A percentile compares a stretch with the other conserved stretches of the same genome.
Conservation (phyloP, 1,284 basidiomycete species). For the Cutaneotrichosporon arboriforme region DNA sequence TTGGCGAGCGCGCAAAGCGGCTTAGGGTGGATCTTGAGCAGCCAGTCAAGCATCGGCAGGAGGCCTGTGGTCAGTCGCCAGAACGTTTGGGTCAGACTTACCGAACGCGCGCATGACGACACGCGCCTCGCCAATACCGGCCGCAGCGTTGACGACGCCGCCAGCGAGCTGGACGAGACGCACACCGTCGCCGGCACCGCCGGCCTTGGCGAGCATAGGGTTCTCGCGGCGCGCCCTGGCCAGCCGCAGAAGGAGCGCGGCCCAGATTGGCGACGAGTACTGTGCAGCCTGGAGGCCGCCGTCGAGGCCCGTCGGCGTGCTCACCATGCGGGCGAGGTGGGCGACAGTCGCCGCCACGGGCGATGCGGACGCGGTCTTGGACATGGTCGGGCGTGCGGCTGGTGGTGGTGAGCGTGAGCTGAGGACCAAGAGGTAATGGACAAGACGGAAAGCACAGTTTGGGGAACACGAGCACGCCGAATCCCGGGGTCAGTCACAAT, state of each 20-base stretch:
- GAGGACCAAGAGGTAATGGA: not conserved
- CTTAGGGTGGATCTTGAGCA: constrained; percentile 34
- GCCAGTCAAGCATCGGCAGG: constrained; percentile 37
- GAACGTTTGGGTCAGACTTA: constrained; percentile 15
- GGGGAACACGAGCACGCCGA: too few relatives aligned
- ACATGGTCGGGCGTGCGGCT: constrained; percentile 3
- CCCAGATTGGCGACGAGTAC: constrained; percentile 39
- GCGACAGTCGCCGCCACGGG: constrained; percentile 17
- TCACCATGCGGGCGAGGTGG: constrained; percentile 29
- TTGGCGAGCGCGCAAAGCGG: constrained; percentile 24
- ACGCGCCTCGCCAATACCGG: constrained; percentile 38
- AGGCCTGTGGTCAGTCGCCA: constrained; percentile 22
- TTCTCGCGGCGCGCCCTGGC: constrained; percentile 25
- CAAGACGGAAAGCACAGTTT: too few relatives aligned
- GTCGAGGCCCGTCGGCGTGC: constrained; percentile 40
- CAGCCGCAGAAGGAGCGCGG: constrained; percentile 35
- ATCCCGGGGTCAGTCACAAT: too few relatives aligned
- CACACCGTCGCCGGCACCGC: constrained; percentile 1
- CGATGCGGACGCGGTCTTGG: constrained; percentile 1
- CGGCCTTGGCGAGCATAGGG: constrained; percentile 15
- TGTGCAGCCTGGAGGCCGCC: constrained; percentile 42
- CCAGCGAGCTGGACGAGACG: constrained; percentile 27
- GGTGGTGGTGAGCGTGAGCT: not conserved
- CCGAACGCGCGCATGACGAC: constrained; percentile 45
- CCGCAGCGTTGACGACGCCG: constrained; percentile 32